Evolutionary conservation across 805 yeast genomes (phyloP).

Genomic region (Barnettozyma botsteinii): DNA sequence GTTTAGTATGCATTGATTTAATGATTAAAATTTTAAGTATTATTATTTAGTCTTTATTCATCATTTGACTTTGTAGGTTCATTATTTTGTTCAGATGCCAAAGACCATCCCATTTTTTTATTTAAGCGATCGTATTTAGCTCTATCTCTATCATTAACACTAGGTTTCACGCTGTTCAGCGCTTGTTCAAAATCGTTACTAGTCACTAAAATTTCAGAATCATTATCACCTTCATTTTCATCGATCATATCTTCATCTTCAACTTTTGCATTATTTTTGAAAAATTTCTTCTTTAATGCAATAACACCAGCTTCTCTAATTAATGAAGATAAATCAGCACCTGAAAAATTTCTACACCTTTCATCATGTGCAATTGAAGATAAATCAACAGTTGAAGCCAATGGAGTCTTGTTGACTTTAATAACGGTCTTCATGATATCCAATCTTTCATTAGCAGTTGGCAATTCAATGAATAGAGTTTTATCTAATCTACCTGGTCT

Average conservation of each 20-base stretch:
- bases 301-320: constrained; percentile 91
- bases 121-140: constrained; percentile 68
- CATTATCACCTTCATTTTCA: constrained; percentile 34
- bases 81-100: constrained; percentile 29
- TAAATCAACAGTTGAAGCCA: constrained; percentile 58
- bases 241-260: constrained; percentile 46
- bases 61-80: constrained; percentile 8
- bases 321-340: constrained; percentile 91
- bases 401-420: constrained; percentile 67
- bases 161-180: constrained; percentile 71
- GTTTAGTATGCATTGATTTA: too few relatives aligned
- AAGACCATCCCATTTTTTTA: constrained; percentile 70
- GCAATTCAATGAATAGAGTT: constrained; percentile 85
- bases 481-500: constrained; percentile 96
- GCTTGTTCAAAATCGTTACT: constrained; percentile 66
- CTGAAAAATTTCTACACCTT: constrained; percentile 84
- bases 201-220: constrained; percentile 47
- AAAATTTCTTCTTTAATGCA: constrained; percentile 74
- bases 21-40: constrained; percentile 4
- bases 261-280: constrained; percentile 39
- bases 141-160: constrained; percentile 85
- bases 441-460: constrained; percentile 66
- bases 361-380: constrained; percentile 60
- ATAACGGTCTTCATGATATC: constrained; percentile 81
- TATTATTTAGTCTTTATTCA: not conserved